Base-by-base conservation (phyloP, 371 early-diverging fungal genomes). In the Mortierella sp. region DNA sequence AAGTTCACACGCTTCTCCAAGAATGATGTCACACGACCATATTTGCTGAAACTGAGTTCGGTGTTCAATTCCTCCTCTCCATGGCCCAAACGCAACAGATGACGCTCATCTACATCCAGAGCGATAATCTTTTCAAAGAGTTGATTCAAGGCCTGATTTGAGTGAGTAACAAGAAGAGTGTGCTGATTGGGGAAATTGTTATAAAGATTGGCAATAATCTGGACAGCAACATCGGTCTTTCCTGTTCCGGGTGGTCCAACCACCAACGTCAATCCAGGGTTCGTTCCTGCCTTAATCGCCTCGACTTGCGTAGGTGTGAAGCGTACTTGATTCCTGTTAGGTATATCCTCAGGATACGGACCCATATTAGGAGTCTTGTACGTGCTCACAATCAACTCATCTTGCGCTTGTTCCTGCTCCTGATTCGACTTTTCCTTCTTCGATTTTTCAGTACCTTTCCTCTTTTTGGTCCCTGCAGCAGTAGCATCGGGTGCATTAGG, bases 221-320 rank as follows among this genome's bases (percentile, higher is more conserved):
- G 98, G 3, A 97, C 99, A 2, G 98, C 97, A 5, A 97, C 95
- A 78, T 97, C 97, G 0, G 98, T 97, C 83, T 98, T 98, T 48
- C 99, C 99, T 10, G 98, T 96, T 45, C 97, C 99, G 4, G 99
- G 98, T 57, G 98, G 97, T 48, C 99, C 99, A 8, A 96, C 96
- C 2, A 98, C 88, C 86, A 99, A 77, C 1, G 97, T 96, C 47
- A 98, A 84, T 1, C 99, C 99, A 19, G 88, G 90, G 53, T 89
- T 92, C 58, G 90, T 87, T 45, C 97, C 98, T 15, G 97, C 88
- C 58, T 86, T 88, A 66, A 99, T 96, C 0, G 98, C 95, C 52
- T 92, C 91, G 21, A 93, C 95, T 86, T 98, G 98, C 11, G 89
- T 84, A 1, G 95, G 92, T 3, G 98, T 98, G 72, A 97, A 98